A percentile compares a stretch with the other conserved stretches of the same genome.
Conservation (phyloP, 176 grass and related monocot genomes). For the Lolium multiflorum region DNA sequence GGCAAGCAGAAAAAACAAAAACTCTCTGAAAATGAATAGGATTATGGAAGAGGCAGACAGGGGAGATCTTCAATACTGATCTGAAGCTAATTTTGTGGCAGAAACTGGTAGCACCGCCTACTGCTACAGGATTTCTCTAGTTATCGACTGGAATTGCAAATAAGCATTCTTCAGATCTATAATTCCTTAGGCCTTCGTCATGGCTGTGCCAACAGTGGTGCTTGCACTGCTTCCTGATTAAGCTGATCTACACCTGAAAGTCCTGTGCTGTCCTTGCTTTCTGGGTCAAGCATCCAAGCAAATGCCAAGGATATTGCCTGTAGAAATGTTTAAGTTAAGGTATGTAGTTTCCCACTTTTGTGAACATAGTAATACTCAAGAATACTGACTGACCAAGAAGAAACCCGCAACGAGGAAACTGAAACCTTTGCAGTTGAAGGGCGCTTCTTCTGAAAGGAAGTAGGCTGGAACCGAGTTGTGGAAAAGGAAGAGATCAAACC, state of each 20-base stretch:
- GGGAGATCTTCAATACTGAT: neutral
- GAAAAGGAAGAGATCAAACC: neutral
- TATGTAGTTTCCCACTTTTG: neutral
- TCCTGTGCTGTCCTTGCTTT: constrained; percentile 16
- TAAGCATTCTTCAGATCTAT: neutral
- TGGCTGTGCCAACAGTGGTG: constrained; percentile 45
- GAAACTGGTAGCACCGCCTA: neutral
- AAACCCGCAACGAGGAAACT: constrained; percentile 75
- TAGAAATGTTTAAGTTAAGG: constrained; percentile 24
- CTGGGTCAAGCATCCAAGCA: constrained; percentile 64
- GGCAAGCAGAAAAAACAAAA: neutral
- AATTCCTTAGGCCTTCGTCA: constrained; percentile 7
- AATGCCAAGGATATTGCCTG: constrained; percentile 66
- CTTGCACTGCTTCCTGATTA: constrained; percentile 44
- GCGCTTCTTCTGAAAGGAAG: constrained; percentile 78
- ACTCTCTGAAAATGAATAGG: neutral
- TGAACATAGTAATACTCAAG: neutral
- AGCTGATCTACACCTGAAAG: neutral
- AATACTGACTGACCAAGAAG: constrained; percentile 57
- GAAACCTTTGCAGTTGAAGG: constrained; percentile 77
- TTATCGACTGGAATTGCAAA: neutral
- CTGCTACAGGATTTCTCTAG: neutral
- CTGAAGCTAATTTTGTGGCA: constrained; percentile 17
- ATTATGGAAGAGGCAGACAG: neutral
- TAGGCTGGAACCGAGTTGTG: constrained; percentile 52